These are phyloP conservation scores for Diaporthe sp. DNA, from an alignment of 2,329 filamentous ascomycete genomes.

Conservation along the genomic window DNA sequence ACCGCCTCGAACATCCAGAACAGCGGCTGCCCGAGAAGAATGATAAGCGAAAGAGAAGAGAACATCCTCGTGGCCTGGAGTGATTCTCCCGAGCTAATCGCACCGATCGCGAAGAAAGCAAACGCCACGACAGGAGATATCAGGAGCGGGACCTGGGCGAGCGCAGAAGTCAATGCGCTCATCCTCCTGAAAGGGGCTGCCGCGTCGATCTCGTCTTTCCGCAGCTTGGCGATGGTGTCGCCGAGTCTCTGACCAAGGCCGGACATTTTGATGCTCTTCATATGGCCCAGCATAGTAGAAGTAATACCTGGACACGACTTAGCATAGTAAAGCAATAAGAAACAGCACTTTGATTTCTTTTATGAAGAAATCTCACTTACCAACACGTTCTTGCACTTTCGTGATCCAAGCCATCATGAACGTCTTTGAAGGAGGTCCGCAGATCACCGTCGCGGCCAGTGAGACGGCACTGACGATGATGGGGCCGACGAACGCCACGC, in stretches of 20 bases:
- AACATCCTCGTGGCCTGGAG: conserved; percentile 55
- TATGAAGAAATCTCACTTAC: not conserved
- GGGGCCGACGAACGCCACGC: conserved; percentile 51
- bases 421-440: not conserved
- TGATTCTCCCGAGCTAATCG: conserved; percentile 49
- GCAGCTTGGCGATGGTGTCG: conserved; percentile 47
- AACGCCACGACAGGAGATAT: conserved; percentile 57
- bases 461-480: conserved; percentile 28
- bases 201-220: conserved; percentile 54
- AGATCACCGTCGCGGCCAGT: conserved; percentile 7
- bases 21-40: conserved; percentile 55
- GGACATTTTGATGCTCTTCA: conserved; percentile 60
- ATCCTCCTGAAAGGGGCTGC: conserved; percentile 53
- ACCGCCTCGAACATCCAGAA: conserved; percentile 56
- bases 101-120: conserved; percentile 49
- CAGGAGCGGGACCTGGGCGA: conserved; percentile 52
- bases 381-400: conserved; percentile 23
- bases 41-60: conserved; percentile 57
- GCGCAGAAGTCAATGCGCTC: conserved; percentile 52
- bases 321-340: not conserved
- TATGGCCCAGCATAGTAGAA: conserved; percentile 52
- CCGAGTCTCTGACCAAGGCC: conserved; percentile 50
- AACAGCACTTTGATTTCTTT: no score
- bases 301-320: not conserved
- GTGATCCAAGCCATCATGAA: conserved; percentile 42